These are phyloP conservation scores for Fusarium sororula DNA, from an alignment of 2,329 filamentous ascomycete genomes.

Conservation along the genomic window DNA sequence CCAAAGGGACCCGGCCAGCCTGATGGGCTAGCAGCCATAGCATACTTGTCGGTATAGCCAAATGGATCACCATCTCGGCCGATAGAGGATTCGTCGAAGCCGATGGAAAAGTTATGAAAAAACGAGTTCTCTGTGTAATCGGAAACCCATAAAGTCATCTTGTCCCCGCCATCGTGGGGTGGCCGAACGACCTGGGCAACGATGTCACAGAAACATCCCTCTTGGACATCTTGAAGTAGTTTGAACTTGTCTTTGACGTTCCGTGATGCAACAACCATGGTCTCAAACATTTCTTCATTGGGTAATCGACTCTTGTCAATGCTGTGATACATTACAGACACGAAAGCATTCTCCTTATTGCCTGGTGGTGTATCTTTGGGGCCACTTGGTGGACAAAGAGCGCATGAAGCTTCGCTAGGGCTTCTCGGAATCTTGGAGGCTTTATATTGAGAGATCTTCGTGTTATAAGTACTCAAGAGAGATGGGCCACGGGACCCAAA, in stretches of 20 bases:
- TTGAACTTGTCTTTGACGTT: slow-evolving; percentile 66
- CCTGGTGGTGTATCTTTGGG: slow-evolving; percentile 35
- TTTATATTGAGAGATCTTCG: slow-evolving; percentile 57
- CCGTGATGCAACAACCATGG: slow-evolving; percentile 49
- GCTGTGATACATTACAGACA: slow-evolving; percentile 58
- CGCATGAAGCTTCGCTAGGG: slow-evolving; percentile 49
- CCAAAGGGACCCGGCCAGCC: slow-evolving; percentile 82
- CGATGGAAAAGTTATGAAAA: slow-evolving; percentile 63
- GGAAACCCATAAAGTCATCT: slow-evolving; percentile 74
- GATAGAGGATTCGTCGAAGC: slow-evolving; percentile 44
- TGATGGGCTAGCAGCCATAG: slow-evolving; percentile 24
- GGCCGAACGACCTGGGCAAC: slow-evolving; percentile 73
- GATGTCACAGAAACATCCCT: slow-evolving; percentile 71
- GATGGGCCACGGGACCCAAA: slow-evolving; percentile 47
- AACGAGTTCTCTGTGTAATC: slow-evolving; percentile 80
- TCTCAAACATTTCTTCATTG: slow-evolving; percentile 53
- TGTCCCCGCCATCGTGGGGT: slow-evolving; percentile 55
- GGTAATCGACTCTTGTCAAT: slow-evolving; percentile 57
- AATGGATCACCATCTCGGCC: slow-evolving; percentile 62
- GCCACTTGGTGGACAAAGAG: slow-evolving; percentile 35
- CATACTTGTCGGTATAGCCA: slow-evolving; percentile 57
- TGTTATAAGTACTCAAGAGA: slow-evolving; percentile 54
- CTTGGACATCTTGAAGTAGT: slow-evolving; percentile 69
- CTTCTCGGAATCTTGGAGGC: slow-evolving; percentile 44
- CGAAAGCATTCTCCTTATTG: slow-evolving; percentile 52